A percentile compares a stretch with the other conserved stretches of the same genome.
These are phyloP conservation scores for Eucalyptus cloeziana DNA, from an alignment of 345 rosid species.

Conservation along the genomic window DNA sequence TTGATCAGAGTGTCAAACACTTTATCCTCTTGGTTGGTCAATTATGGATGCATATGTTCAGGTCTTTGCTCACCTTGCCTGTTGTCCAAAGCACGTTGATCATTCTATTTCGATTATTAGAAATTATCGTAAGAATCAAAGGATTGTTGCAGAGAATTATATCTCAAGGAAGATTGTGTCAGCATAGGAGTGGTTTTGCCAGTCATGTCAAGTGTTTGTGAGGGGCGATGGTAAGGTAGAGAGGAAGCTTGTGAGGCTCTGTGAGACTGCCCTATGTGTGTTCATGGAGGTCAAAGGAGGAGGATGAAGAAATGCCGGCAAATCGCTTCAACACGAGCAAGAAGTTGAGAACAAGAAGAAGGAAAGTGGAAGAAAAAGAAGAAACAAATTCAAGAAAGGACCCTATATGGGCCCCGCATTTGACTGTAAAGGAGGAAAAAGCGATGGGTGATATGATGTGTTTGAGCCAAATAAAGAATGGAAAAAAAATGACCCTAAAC, in stretches of 20 bases:
- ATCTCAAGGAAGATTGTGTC: too few relatives aligned
- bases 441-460: background rate
- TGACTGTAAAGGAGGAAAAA: background rate
- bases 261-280: too few relatives aligned
- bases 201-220: too few relatives aligned
- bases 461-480: background rate
- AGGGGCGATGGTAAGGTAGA: too few relatives aligned
- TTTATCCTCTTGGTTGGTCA: background rate
- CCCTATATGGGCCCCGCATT: background rate
- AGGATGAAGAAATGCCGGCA: background rate
- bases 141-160: fast-evolving
- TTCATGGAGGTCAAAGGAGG: too few relatives aligned
- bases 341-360: background rate
- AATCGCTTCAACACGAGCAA: background rate
- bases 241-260: too few relatives aligned
- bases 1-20: too few relatives aligned
- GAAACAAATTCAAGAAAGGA: background rate
- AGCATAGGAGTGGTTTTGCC: too few relatives aligned
- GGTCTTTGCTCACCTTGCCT: fast-evolving
- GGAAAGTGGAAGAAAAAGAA: background rate
- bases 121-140: background rate
- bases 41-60: too few relatives aligned
- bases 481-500: background rate
- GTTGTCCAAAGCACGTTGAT: fast-evolving
- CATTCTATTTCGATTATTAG: fast-evolving